phyloP scores from a whole-genome alignment of 2,329 filamentous ascomycete species.

The Sporothrix phasma region DNA sequence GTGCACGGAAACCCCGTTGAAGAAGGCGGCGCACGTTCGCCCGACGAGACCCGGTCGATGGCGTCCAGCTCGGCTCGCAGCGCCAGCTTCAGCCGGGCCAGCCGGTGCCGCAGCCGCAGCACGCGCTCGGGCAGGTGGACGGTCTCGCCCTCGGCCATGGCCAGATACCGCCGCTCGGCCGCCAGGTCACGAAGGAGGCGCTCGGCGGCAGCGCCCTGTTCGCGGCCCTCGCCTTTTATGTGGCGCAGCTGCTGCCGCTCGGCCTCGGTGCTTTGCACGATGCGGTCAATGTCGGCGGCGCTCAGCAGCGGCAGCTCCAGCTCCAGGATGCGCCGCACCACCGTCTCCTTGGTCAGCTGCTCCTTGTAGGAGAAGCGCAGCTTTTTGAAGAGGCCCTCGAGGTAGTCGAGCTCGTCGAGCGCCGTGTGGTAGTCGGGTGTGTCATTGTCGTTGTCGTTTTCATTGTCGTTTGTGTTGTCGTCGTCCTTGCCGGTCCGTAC shows the following conservation, averaged over 20 bases:
- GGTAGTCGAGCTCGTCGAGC: constrained; percentile 62
- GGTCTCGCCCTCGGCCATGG: constrained; percentile 37
- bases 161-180: constrained; percentile 37
- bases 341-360: constrained; percentile 97
- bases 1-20: neutral
- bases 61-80: constrained; percentile 58
- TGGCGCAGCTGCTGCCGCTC: constrained; percentile 68
- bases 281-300: constrained; percentile 66
- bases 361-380: constrained; percentile 95
- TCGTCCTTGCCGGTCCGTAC: neutral
- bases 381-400: constrained; percentile 92
- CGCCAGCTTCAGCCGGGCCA: constrained; percentile 48
- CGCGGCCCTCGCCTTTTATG: constrained; percentile 68
- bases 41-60: constrained; percentile 42
- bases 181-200: constrained; percentile 48
- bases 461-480: neutral
- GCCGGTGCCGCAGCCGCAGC: constrained; percentile 16
- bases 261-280: constrained; percentile 55
- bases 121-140: constrained; percentile 34
- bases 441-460: neutral
- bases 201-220: constrained; percentile 65
- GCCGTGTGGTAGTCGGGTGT: constrained; percentile 16
- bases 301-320: constrained; percentile 81
- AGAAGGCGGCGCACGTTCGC: neutral
- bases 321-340: constrained; percentile 83